Conservation (phyloP, 345 rosid genomes). For the Salix viminalis region DNA sequence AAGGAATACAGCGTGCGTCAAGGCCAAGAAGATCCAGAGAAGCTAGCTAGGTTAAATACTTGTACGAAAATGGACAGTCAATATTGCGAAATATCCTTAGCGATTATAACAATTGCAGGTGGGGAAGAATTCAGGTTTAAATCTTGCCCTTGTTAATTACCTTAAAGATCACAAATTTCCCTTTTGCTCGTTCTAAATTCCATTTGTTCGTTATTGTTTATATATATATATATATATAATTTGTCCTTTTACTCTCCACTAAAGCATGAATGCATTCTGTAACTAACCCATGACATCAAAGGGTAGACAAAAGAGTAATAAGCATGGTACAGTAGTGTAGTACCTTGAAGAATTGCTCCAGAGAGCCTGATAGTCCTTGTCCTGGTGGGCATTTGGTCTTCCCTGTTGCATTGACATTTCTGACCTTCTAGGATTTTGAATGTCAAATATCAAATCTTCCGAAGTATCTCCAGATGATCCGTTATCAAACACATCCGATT, state of each 20-base stretch:
- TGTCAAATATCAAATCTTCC: slow-evolving; percentile 78
- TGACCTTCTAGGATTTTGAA: slow-evolving; percentile 47
- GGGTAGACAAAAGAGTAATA: neutral
- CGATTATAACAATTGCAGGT: neutral
- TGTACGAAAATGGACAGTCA: neutral
- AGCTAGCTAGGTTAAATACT: neutral
- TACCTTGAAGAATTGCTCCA: slow-evolving; percentile 79
- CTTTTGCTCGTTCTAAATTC: neutral
- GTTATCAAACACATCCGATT: slow-evolving; percentile 65
- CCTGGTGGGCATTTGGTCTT: slow-evolving; percentile 35
- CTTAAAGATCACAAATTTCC: neutral
- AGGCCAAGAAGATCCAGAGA: slow-evolving; percentile 11
- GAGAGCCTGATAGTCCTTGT: slow-evolving; percentile 42
- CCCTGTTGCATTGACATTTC: slow-evolving; percentile 45
- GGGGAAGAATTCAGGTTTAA: neutral
- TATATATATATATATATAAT: neutral
- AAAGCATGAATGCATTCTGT: neutral
- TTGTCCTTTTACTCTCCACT: neutral
- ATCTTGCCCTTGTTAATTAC: neutral
- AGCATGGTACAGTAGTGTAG: neutral
- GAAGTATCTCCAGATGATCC: slow-evolving; percentile 86
- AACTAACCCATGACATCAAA: neutral
- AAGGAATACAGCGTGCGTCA: slow-evolving; percentile 19
- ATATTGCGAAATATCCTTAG: neutral
- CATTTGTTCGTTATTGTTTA: neutral